These are phyloP conservation scores for Melanogaster broomeanus DNA, from an alignment of 768 basidiomycete genomes.

Conservation along the genomic window DNA sequence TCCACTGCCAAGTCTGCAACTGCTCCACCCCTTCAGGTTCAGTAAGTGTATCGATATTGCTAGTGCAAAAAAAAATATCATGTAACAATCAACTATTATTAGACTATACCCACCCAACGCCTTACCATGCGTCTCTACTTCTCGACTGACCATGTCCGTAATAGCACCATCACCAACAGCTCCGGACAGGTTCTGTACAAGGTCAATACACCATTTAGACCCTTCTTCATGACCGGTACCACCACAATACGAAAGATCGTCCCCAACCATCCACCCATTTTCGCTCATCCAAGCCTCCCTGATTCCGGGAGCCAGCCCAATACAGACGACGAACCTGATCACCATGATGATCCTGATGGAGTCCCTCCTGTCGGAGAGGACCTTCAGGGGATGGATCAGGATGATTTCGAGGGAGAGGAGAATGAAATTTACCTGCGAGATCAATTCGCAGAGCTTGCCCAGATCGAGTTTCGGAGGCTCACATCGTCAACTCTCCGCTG, in stretches of 20 bases:
- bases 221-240: conserved; percentile 4
- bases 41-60: no score
- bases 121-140: conserved; percentile 1
- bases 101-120: no score
- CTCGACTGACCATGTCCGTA: not conserved
- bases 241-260: conserved; percentile 4
- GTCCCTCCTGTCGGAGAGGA: not conserved
- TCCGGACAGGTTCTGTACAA: not conserved
- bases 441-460: conserved; percentile 4
- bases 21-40: no score
- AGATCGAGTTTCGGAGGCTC: conserved; percentile 4
- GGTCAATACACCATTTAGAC: not conserved
- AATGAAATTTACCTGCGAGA: conserved; percentile 5
- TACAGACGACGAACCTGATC: not conserved
- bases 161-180: conserved; percentile 3
- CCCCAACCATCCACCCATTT: not conserved
- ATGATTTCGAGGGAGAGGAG: not conserved
- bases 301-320: not conserved
- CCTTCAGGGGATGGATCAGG: not conserved
- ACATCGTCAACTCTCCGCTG: conserved; percentile 4
- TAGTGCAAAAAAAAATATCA: no score
- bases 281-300: not conserved
- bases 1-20: no score
- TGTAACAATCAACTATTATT: no score
- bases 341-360: not conserved